These are phyloP conservation scores for Vitis vinifera DNA, from an alignment of 164 flowering plant genomes.

Conservation along the genomic window DNA sequence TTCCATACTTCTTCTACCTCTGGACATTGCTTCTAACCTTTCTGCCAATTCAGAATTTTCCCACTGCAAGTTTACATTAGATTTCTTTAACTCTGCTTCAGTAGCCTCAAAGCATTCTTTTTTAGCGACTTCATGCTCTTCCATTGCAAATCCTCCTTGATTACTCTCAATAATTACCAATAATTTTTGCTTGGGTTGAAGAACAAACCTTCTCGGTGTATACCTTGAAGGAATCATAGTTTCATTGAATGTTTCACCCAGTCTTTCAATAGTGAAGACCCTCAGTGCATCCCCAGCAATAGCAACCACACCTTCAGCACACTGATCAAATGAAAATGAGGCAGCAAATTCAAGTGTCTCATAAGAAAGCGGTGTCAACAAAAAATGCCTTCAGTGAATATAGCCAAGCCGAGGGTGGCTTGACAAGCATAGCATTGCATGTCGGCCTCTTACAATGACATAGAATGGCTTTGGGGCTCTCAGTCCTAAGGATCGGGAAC, in stretches of 20 bases:
- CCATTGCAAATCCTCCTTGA: constrained; percentile 93
- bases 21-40: too few relatives aligned
- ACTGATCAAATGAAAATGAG: too few relatives aligned
- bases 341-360: too few relatives aligned
- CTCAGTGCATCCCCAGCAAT: too few relatives aligned
- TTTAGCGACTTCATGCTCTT: constrained; percentile 91
- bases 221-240: constrained; percentile 89
- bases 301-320: too few relatives aligned
- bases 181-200: constrained; percentile 82
- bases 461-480: constrained; percentile 43
- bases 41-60: too few relatives aligned
- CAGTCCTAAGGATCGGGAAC: too few relatives aligned
- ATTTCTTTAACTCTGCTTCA: constrained; percentile 38
- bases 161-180: constrained; percentile 90
- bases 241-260: constrained; percentile 94
- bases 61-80: too few relatives aligned
- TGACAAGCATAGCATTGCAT: constrained; percentile 94
- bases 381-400: constrained; percentile 68
- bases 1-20: too few relatives aligned
- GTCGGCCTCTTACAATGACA: constrained; percentile 67
- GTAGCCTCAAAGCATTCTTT: constrained; percentile 89
- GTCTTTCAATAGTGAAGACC: too few relatives aligned
- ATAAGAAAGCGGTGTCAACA: too few relatives aligned
- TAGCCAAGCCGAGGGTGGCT: constrained; percentile 98
- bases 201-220: constrained; percentile 94